Conservation (phyloP, 1,284 basidiomycete genomes). For the Neonothopanus nambi region DNA sequence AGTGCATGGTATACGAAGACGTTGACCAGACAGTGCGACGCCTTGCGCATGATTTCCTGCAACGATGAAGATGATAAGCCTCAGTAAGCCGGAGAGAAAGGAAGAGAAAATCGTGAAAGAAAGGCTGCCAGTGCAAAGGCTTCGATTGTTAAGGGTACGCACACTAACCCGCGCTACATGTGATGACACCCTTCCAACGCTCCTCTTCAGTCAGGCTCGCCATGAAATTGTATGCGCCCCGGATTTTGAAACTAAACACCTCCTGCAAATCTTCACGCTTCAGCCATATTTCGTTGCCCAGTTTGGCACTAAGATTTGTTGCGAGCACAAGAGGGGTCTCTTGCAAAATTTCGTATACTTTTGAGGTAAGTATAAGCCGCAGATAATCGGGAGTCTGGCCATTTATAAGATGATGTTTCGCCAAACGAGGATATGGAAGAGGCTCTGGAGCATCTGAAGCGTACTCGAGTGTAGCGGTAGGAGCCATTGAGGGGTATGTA, state of each 20-base stretch:
- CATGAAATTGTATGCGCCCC: constrained; percentile 99
- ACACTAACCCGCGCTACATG: constrained; percentile 94
- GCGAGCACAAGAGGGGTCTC: constrained; percentile 92
- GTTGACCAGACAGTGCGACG: constrained; percentile 89
- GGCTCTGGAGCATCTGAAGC: constrained; percentile 66
- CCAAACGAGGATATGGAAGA: constrained; percentile 64
- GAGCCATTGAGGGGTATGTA: constrained; percentile 35
- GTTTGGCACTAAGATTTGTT: constrained; percentile 80
- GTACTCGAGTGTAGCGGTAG: constrained; percentile 57
- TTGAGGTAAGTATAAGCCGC: constrained; percentile 88
- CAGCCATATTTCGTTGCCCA: constrained; percentile 93
- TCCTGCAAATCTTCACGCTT: constrained; percentile 96
- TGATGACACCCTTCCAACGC: constrained; percentile 96
- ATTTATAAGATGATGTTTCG: constrained; percentile 65
- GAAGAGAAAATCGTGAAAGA: constrained; percentile 11
- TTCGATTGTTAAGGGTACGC: constrained; percentile 36
- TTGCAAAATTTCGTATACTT: constrained; percentile 92
- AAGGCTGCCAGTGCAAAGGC: too few species aligned
- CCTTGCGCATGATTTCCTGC: constrained; percentile 98
- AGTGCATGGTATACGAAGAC: constrained; percentile 89
- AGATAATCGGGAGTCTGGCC: constrained; percentile 90
- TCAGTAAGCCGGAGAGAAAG: background rate
- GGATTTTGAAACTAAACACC: constrained; percentile 98
- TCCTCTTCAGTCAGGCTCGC: constrained; percentile 85
- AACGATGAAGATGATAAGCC: constrained; percentile 13